Base-by-base conservation (phyloP, 2,329 filamentous ascomycete species). In the Phoma sp. region DNA sequence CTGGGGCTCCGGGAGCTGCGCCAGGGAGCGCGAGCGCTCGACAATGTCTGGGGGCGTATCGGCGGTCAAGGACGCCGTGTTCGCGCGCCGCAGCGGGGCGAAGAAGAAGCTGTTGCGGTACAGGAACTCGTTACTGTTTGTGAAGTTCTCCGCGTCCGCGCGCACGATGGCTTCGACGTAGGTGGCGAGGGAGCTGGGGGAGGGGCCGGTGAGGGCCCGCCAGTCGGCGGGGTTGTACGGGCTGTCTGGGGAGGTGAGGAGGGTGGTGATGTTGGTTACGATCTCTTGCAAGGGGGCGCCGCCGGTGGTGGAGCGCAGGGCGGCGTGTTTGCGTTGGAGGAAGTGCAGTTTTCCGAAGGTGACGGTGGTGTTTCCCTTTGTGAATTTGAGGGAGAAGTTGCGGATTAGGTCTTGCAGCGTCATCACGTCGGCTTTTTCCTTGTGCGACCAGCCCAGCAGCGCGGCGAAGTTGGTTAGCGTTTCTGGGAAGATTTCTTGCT, bases 381-480 rank as follows among this genome's bases (percentile, higher is more conserved):
- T 98, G 76, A 97, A 96, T 68, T 91, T 92, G 61, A 96, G 82
- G 40, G 87, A 86, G 70, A 97, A 93, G 84, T 86, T 86, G 14
- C 87, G 72, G 39, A 91, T 82, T 47, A 99, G 83, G 8, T 91
- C 84, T 0, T 86, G 71, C 52, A 97, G 76, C 23, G 81, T 83
- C 77, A 93, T 86, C 18, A 92, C 78, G 67, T 96, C 89, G n/a
- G 82, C 83, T 44, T 83, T 84, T 55, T 82, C 74, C 24, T 79
- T 78, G 67, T 92, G 88, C 25, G 86, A 89, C 91, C 92, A 96
- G 23, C 92, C 92, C 1, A 97, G 80, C 13, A 98, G 80, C 0
- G 90, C 88, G 7, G 93, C 86, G 79, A 96, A 98, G 70, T 97
- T 96, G 29, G 82, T 77, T n/a, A 91, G 70, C 0, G 84, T 80